Base-by-base conservation (phyloP, 2,329 filamentous ascomycete genomes). In the Didymella glomerata region DNA sequence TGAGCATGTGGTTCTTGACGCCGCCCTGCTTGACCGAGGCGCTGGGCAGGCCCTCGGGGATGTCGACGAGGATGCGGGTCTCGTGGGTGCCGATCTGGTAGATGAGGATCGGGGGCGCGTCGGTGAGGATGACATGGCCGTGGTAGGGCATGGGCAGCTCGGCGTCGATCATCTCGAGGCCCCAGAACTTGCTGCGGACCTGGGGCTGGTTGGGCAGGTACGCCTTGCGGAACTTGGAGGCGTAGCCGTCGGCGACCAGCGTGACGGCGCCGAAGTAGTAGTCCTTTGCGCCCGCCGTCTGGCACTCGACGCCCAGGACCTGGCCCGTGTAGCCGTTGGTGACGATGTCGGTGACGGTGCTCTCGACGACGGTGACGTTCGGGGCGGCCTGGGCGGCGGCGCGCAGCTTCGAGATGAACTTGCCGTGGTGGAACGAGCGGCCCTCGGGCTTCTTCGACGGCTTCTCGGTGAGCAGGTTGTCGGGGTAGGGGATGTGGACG, bases 51-150 rank as follows among this genome's bases (percentile, higher is more conserved):
- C 89, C 87, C 28, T 90, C 86, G 4, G 94, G 94, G 13, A 98
- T 88, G 76, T 98, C 93, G 70, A 98, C 87, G 22, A 99, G 85
- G 13, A 90, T 91, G 65, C 95, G 88, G 1, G 95, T 99, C 80
- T 98, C 95, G 79, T 90, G 93, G 4, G 92, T 90, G 73, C 95
- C 94, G 75, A 99, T 99, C 80, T 98, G 95, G 82, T 99, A 99
- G 58, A 99, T 86, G 24, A 99, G 87, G 32, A 97, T 87, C 0
- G 95, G 94, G 0, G 88, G 82, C 45, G 86, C 85, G 64, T 91
- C 86, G 69, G 89, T 89, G 62, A 99, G 90, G 54, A 97, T 83
- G 65, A 99, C 94, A 77, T 96, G 93, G 20, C 94, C 95, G 75
- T 92, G 91, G 62, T 88, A 82, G 1, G 88, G 86, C 51, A 85